Base-by-base conservation (phyloP, 805 yeast genomes). In the Lipomyces kockii region DNA sequence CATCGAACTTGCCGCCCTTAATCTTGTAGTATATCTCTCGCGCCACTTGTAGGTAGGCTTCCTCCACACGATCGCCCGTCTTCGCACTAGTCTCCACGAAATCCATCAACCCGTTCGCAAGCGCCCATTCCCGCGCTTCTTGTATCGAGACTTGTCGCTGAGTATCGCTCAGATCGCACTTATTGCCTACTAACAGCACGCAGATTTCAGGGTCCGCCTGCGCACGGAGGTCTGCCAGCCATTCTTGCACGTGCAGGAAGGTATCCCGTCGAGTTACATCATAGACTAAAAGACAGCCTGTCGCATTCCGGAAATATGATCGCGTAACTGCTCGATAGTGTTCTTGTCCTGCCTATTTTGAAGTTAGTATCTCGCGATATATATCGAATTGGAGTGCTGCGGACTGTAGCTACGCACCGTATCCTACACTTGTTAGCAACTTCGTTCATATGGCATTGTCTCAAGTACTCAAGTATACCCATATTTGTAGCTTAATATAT, bases 121-220 rank as follows among this genome's bases (percentile, higher is more conserved):
- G 80, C 5, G 86, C 86, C 78, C 87, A 87, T 63, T 83, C 80
- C 22, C 61, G 61, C 1, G 80, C 80, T 61, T 76, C 80, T 52
- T 70, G 74, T 14, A 69, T 62, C 27, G 77, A 57, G 11, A 78
- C 80, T 61, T 78, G 75, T 17, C 80, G 66, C 49, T 63, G 66
- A 11, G 68, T 63, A 20, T 71, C 71, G 20, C 67, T 52, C 54
- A 91, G 75, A 77, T 93, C 97, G 9, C 78, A 68, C 78, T 92
- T 92, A 76, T 90, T 93, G 0, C 97, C 97, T 7, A 92, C 88
- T 11, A 92, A 76, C 60, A 91, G 87, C 64, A 92, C 89, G 57
- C 90, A 86, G 60, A 92, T 85, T 55, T 87, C 86, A 49, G 73
- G 82, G 67, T 85, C 84, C 27, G 89, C 88, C 84, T 91, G 92